phyloP scores from a whole-genome alignment of 805 yeast genomes.

The Cyberlindnera amylophila region DNA sequence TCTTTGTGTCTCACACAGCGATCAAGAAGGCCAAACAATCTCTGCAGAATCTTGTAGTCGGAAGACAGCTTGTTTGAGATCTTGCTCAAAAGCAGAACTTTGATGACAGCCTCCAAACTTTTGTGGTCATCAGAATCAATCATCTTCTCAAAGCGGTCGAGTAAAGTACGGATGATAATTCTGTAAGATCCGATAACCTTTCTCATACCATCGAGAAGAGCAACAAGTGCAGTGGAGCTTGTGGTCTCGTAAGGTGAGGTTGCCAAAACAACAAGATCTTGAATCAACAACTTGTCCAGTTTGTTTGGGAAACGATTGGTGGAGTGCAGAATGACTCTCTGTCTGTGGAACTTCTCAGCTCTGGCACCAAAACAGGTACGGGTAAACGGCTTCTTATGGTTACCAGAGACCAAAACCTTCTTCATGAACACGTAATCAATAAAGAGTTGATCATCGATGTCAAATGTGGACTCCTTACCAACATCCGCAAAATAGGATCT shows the following conservation, averaged over 20 bases:
- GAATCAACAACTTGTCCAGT: constrained; percentile 57
- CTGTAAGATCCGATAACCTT: constrained; percentile 65
- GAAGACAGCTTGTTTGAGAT: constrained; percentile 54
- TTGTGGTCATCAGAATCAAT: constrained; percentile 47
- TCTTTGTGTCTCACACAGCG: constrained; percentile 56
- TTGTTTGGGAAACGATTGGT: constrained; percentile 69
- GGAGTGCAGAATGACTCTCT: constrained; percentile 66
- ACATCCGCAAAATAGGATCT: constrained; percentile 79
- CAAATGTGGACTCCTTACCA: constrained; percentile 66
- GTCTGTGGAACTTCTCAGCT: constrained; percentile 67
- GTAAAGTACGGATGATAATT: constrained; percentile 45
- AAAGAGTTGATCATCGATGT: constrained; percentile 48
- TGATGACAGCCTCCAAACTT: constrained; percentile 60
- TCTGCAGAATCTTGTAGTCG: constrained; percentile 50
- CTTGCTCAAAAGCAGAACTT: constrained; percentile 51
- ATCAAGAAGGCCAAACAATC: constrained; percentile 46
- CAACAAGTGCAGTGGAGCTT: constrained; percentile 64
- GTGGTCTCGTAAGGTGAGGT: constrained; percentile 69
- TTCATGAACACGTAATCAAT: constrained; percentile 55
- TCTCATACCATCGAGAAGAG: constrained; percentile 65
- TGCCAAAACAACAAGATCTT: constrained; percentile 60
- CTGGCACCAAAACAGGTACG: constrained; percentile 75
- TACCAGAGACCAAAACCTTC: constrained; percentile 58
- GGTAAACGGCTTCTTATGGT: constrained; percentile 66
- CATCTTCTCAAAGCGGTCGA: constrained; percentile 47